Base-by-base conservation (phyloP, 306 rosid species). In the Acacia acuminata region DNA sequence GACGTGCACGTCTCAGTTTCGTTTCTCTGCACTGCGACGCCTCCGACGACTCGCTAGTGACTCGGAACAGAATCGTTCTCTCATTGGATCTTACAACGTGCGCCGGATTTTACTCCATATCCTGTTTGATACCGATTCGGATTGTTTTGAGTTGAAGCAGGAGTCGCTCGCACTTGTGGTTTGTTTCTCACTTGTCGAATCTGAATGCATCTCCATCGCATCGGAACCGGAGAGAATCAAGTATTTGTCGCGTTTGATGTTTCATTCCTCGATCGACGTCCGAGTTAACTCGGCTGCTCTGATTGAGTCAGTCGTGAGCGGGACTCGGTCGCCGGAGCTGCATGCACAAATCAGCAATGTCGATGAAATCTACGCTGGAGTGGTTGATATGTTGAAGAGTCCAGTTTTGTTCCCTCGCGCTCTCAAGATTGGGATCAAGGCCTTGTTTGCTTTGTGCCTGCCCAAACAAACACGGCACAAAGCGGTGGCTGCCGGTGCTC, bases 241-340 rank as follows among this genome's bases (percentile, higher is more conserved):
- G 15, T 86, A 77, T 66, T 84, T 96, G 4, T 47, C 93, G 10
- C 74, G 82, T n/a, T 80, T 93, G 4, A 67, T 93, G 0, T 88
- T 82, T n/a, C 91, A 93, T 69, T 4, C 80, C 22, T 84, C 87
- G 0, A 45, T 89, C 8, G 97, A 93, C 7, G 92, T 89, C 77
- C 86, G 96, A 10, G 86, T 96, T 24, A 93, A 93, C 88, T 86
- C 97, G 4, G 94, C 98, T 3, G 91, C 96, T 15, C 20, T 96
- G 1, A 87, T 96, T 4, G 98, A 96, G 48, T 85, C 86, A 32
- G 88, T 88, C 1, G 83, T 88, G 15, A 88, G 91, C 66, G 98
- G 97, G n/a, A 87, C 91, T 55, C 87, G 91, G 40, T 81, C 84
- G 13, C 82, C 90, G 67, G 99, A 96, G 83, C 87, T 96, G 13